phyloP scores from a whole-genome alignment of 768 basidiomycete species.

The Boletus sp. region DNA sequence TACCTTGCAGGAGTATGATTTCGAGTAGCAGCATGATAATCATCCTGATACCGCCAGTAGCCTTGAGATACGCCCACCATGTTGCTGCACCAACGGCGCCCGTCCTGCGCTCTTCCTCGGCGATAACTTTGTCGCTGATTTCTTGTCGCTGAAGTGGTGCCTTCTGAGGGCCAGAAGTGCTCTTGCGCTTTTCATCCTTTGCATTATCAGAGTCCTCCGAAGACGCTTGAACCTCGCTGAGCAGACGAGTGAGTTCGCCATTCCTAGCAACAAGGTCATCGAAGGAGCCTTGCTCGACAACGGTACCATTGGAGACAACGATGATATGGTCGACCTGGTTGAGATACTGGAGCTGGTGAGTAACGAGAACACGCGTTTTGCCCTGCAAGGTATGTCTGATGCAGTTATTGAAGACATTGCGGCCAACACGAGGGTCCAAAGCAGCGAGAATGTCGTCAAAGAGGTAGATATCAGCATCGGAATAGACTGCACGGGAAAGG shows the following conservation, averaged over 20 bases:
- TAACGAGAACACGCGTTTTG: constrained; percentile 29
- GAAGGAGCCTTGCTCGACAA: constrained; percentile 45
- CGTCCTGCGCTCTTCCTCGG: constrained; percentile 23
- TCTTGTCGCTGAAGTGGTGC: constrained; percentile 9
- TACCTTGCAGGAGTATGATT: constrained; percentile 23
- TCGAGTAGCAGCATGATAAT: constrained; percentile 17
- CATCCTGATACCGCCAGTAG: constrained; percentile 24
- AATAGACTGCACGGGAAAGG: constrained; percentile 45
- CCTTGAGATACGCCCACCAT: constrained; percentile 33
- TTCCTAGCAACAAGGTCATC: constrained; percentile 33
- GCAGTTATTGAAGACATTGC: constrained; percentile 29
- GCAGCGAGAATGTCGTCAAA: constrained; percentile 48
- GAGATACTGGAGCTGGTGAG: constrained; percentile 32
- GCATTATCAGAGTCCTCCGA: constrained; percentile 5
- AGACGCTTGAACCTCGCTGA: constrained; percentile 18
- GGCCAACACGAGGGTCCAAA: constrained; percentile 44
- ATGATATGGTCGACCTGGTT: constrained; percentile 43
- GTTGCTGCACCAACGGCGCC: constrained; percentile 24
- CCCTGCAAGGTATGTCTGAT: constrained; percentile 21
- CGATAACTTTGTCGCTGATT: constrained; percentile 16
- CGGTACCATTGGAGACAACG: constrained; percentile 42
- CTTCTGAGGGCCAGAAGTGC: constrained; percentile 6
- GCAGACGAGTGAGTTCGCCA: constrained; percentile 26
- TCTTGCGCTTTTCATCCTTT: constrained; percentile 23
- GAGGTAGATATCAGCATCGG: constrained; percentile 39